Evolutionary conservation across 1,139 yeast genomes (phyloP).

Genomic region (Magnusiomyces sp.): DNA sequence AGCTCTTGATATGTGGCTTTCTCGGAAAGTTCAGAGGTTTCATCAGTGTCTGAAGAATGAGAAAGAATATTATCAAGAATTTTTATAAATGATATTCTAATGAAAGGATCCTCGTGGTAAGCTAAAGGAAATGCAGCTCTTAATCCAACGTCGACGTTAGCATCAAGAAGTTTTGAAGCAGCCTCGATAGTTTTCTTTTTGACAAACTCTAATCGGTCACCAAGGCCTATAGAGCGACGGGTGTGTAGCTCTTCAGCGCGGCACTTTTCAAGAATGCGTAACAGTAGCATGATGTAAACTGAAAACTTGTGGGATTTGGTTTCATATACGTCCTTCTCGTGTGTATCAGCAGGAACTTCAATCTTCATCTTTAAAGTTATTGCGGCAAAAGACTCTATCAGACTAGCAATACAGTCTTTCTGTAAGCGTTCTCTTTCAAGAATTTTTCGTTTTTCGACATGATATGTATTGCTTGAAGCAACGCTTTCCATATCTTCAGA

Average conservation of each 20-base stretch:
- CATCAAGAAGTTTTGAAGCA: conserved; percentile 57
- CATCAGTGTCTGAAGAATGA: conserved; percentile 31
- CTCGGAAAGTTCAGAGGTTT: too few species aligned
- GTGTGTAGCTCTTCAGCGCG: conserved; percentile 24
- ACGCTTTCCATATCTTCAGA: conserved; percentile 11
- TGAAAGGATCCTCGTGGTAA: conserved; percentile 55
- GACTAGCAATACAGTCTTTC: conserved; percentile 23
- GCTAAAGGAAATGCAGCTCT: conserved; percentile 73
- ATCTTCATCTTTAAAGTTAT: conserved; percentile 25
- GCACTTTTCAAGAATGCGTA: conserved; percentile 61
- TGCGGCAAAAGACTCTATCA: conserved; percentile 20
- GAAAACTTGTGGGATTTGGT: conserved; percentile 62
- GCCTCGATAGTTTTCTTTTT: conserved; percentile 62
- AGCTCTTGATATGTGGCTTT: conserved; percentile 28
- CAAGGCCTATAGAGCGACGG: conserved; percentile 7
- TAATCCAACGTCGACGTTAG: conserved; percentile 72
- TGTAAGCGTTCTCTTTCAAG: conserved; percentile 21
- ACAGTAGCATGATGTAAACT: conserved; percentile 60
- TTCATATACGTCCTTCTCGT: conserved; percentile 45
- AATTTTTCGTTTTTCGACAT: conserved; percentile 6
- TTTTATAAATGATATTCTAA: conserved; percentile 64
- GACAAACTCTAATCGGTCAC: conserved; percentile 45
- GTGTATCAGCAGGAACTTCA: conserved; percentile 30
- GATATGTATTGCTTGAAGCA: conserved; percentile 4
- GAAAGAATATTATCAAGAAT: conserved; percentile 64